Evolutionary conservation across 306 rosid genomes (phyloP).

Genomic region (Sindora glabra): DNA sequence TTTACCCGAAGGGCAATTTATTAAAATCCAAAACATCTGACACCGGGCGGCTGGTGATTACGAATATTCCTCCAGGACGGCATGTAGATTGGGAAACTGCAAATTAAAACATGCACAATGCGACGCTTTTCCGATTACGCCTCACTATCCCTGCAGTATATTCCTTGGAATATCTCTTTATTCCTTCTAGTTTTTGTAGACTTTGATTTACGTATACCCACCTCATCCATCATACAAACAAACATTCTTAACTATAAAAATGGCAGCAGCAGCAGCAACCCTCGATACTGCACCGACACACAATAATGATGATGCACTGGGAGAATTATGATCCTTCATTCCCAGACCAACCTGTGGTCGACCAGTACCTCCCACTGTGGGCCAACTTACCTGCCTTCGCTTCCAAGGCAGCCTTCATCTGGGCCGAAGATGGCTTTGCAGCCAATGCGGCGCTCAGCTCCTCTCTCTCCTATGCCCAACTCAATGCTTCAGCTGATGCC

Average conservation of each 20-base stretch:
- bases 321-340: conserved; percentile 73
- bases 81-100: not conserved
- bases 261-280: not conserved
- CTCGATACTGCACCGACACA: not conserved
- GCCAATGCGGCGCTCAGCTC: too few relatives aligned
- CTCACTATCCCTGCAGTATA: conserved; percentile 28
- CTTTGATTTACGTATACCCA: not conserved
- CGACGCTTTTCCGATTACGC: not conserved
- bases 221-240: not conserved
- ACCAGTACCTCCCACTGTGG: conserved; percentile 68
- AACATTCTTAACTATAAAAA: conserved; percentile 22
- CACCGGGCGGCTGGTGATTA: not conserved
- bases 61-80: not conserved
- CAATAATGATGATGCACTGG: conserved; percentile 28
- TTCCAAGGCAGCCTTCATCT: conserved; percentile 67
- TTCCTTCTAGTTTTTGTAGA: conserved; percentile 22
- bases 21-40: not conserved
- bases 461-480: conserved; percentile 43
- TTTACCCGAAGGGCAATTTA: too few relatives aligned
- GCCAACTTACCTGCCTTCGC: conserved; percentile 51
- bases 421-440: conserved; percentile 34
- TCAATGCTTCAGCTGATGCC: conserved; percentile 34
- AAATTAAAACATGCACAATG: not conserved
- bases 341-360: conserved; percentile 83
- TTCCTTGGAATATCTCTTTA: conserved; percentile 36